These are phyloP conservation scores for Rhizoclosmatium globosum DNA, from an alignment of 192 early-diverging fungal genomes.

Conservation along the genomic window DNA sequence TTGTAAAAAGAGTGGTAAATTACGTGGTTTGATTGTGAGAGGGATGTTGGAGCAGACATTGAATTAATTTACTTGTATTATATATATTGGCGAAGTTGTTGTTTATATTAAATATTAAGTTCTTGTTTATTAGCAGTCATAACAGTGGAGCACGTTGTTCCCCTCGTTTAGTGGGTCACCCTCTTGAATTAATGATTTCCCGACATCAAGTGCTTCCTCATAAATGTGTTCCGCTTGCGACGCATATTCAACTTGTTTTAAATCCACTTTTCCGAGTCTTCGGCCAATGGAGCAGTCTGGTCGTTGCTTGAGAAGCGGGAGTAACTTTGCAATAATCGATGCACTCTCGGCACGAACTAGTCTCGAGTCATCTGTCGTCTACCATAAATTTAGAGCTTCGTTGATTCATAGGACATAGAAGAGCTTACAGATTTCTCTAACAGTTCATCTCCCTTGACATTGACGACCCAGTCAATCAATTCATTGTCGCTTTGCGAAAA, in stretches of 20 bases:
- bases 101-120: background rate
- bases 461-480: background rate
- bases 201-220: slow-evolving; percentile 33
- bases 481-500: background rate
- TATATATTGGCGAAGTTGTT: no score
- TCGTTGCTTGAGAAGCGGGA: background rate
- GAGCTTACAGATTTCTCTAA: background rate
- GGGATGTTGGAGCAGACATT: slow-evolving; percentile 26
- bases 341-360: slow-evolving; percentile 17
- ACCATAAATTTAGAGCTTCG: background rate
- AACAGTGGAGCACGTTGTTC: slow-evolving; percentile 29
- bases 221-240: slow-evolving; percentile 20
- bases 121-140: background rate
- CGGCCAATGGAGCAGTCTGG: background rate
- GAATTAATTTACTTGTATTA: background rate
- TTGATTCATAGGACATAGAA: background rate
- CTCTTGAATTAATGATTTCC: slow-evolving; percentile 21
- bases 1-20: slow-evolving; percentile 9
- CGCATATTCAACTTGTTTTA: background rate
- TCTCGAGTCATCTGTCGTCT: slow-evolving; percentile 22
- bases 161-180: slow-evolving; percentile 27
- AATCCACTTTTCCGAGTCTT: slow-evolving; percentile 12
- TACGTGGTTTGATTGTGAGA: background rate
- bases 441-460: background rate
- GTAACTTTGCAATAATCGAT: background rate